Conservation (phyloP, 148 eudicot species). For the Amaranthus palmeri region DNA sequence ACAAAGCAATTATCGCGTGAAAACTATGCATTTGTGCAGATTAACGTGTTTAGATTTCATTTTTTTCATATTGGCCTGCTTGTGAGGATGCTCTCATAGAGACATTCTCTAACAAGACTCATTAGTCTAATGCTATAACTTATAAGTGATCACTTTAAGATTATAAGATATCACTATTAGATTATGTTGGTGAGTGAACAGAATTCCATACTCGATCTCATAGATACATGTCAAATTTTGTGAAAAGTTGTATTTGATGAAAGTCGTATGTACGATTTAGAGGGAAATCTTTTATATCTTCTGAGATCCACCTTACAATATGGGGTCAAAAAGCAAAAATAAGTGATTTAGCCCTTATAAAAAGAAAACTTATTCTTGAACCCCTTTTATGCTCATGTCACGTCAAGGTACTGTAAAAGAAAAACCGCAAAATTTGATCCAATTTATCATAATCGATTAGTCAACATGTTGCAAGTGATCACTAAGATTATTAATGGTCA, state of each 20-base stretch:
- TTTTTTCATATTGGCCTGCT: too few species aligned
- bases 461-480: slow-evolving; percentile 1
- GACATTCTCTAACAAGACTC: too few species aligned
- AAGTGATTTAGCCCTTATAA: slow-evolving; percentile 7
- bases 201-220: slow-evolving; percentile 14
- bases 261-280: slow-evolving; percentile 10
- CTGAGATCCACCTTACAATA: slow-evolving; percentile 16
- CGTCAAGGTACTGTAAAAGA: slow-evolving; percentile 9
- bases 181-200: not conserved
- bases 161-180: too few species aligned
- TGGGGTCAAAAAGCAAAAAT: slow-evolving; percentile 18
- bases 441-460: slow-evolving; percentile 14
- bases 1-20: too few species aligned
- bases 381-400: slow-evolving; percentile 20
- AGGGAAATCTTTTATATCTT: slow-evolving; percentile 16
- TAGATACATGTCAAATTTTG: slow-evolving; percentile 11
- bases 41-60: too few species aligned
- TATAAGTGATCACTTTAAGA: too few species aligned
- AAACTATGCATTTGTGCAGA: too few species aligned
- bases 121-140: too few species aligned
- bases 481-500: too few species aligned
- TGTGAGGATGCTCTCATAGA: too few species aligned
- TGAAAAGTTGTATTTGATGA: slow-evolving; percentile 6
- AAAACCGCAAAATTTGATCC: slow-evolving; percentile 1
- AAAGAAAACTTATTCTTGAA: slow-evolving; percentile 10